A percentile compares a stretch with the other conserved stretches of the same genome.
Conservation (phyloP, 1,284 basidiomycete species). For the Agroathelia rolfsii region DNA sequence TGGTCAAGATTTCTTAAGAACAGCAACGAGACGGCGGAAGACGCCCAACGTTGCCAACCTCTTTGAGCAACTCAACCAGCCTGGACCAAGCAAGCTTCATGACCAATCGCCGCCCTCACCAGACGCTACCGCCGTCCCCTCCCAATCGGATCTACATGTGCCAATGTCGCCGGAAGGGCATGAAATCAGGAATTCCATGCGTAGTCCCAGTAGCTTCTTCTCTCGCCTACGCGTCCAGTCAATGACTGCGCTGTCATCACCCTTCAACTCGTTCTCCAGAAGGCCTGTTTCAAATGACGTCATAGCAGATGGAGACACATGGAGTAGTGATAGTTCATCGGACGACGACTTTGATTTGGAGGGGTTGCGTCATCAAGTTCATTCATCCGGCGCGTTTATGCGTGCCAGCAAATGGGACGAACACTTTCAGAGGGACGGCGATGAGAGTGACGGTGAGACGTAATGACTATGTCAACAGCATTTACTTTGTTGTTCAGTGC, state of each 20-base stretch:
- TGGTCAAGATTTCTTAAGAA: slow-evolving; percentile 23
- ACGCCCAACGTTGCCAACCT: slow-evolving; percentile 28
- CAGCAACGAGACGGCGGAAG: slow-evolving; percentile 35
- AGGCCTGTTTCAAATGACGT: slow-evolving; percentile 19
- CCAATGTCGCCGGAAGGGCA: too few species aligned
- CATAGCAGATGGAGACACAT: slow-evolving; percentile 25
- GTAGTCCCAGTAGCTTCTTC: slow-evolving; percentile 31
- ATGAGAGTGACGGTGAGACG: too few species aligned
- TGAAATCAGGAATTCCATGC: too few species aligned
- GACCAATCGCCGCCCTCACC: slow-evolving; percentile 7
- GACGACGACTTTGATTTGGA: slow-evolving; percentile 35
- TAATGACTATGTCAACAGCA: too few species aligned
- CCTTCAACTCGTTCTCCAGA: slow-evolving; percentile 31
- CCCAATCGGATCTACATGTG: slow-evolving; percentile 7
- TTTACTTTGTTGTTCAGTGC: too few species aligned
- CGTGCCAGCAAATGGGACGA: too few species aligned
- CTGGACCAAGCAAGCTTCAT: slow-evolving; percentile 13
- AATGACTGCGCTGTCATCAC: slow-evolving; percentile 34
- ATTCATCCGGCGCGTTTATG: slow-evolving; percentile 15
- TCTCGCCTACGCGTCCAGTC: slow-evolving; percentile 42
- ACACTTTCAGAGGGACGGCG: too few species aligned
- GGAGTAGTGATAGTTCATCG: slow-evolving; percentile 63
- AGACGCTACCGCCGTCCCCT: slow-evolving; percentile 16
- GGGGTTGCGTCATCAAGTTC: slow-evolving; percentile 15
- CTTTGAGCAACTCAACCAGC: slow-evolving; percentile 14